Percentiles rank a stretch among this genome's conserved stretches.
phyloP scores from a whole-genome alignment of 192 early-diverging fungal genomes.

The Coemansia furcata region DNA sequence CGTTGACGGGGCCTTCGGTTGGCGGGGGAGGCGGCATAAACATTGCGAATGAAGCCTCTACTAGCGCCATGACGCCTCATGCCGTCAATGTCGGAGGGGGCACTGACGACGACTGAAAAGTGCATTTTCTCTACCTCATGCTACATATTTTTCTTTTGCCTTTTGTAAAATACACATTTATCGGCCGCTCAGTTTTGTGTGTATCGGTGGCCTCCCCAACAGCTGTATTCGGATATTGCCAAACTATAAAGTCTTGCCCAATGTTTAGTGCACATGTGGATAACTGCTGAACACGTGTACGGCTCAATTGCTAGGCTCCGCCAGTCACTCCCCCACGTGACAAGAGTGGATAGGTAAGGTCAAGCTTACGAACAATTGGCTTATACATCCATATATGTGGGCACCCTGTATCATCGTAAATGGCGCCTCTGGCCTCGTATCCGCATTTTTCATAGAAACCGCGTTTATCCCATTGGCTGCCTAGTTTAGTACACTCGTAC shows the following conservation, averaged over 20 bases:
- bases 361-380: not conserved
- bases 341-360: not conserved
- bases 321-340: not conserved
- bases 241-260: not conserved
- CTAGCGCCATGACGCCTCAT: not conserved
- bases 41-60: not conserved
- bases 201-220: not conserved
- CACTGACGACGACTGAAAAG: not conserved
- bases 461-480: slow-evolving; percentile 42
- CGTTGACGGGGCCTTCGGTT: not conserved
- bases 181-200: too few relatives aligned
- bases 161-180: not conserved
- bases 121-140: not conserved
- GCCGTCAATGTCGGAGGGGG: not conserved
- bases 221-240: not conserved
- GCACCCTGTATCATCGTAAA: slow-evolving; percentile 33
- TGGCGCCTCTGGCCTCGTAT: slow-evolving; percentile 21
- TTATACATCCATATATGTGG: slow-evolving; percentile 48
- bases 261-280: not conserved
- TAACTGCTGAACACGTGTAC: not conserved
- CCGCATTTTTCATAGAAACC: slow-evolving; percentile 41
- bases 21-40: not conserved
- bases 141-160: not conserved
- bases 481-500: slow-evolving; percentile 16
- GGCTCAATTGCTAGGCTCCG: not conserved